phyloP scores from a whole-genome alignment of 2,329 filamentous ascomycete species.

The Fusarium sterilihyphosum region DNA sequence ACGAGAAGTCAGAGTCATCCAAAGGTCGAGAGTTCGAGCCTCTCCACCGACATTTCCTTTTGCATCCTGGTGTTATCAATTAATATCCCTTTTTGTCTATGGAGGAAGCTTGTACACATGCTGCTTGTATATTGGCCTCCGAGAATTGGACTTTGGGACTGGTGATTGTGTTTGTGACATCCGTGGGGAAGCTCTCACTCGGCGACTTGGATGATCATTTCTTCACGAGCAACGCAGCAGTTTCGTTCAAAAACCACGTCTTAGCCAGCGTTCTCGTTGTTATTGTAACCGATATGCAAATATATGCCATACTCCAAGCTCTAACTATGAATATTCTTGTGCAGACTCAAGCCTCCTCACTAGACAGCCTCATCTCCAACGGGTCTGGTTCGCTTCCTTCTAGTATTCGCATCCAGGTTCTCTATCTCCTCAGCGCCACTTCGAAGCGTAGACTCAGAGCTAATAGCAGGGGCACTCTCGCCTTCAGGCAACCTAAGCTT shows the following conservation, averaged over 20 bases:
- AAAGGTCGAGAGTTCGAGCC: constrained; percentile 46
- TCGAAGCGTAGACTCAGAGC: constrained; percentile 14
- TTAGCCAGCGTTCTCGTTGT: not conserved
- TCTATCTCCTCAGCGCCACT: constrained; percentile 32
- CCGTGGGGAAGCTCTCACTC: not conserved
- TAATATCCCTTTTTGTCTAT: not conserved
- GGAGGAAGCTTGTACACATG: not conserved
- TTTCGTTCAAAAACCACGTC: not conserved
- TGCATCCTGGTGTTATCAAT: not conserved
- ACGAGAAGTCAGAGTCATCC: constrained; percentile 38
- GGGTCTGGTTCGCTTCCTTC: constrained; percentile 20
- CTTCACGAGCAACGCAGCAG: not conserved
- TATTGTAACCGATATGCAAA: not conserved
- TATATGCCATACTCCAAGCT: not conserved
- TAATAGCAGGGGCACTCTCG: constrained; percentile 12
- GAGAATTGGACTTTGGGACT: too few relatives aligned
- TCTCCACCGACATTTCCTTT: constrained; percentile 1
- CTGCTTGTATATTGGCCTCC: not conserved
- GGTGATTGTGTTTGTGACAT: not conserved
- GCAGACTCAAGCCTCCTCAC: not conserved
- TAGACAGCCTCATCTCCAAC: constrained; percentile 36
- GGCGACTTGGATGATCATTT: not conserved
- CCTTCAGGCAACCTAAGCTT: constrained; percentile 26
- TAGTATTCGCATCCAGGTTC: constrained; percentile 25
- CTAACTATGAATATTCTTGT: not conserved